Conservation (phyloP, 768 basidiomycete species). For the Pulveroboletus sp. region DNA sequence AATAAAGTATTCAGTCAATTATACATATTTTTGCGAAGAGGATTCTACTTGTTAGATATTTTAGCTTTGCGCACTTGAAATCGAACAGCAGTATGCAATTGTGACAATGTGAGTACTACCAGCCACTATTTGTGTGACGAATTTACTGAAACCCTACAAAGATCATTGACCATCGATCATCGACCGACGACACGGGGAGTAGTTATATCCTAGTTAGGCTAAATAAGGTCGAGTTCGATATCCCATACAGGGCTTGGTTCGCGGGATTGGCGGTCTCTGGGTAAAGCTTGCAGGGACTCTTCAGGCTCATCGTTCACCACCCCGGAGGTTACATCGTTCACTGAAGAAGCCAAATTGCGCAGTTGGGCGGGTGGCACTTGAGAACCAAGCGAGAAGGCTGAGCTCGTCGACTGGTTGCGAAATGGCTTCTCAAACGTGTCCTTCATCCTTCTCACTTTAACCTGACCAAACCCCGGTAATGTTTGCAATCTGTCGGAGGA, state of each 20-base stretch:
- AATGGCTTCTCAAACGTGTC: conserved; percentile 92
- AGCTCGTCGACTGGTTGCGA: conserved; percentile 59
- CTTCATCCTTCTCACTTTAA: conserved; percentile 88
- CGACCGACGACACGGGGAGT: conserved; percentile 14
- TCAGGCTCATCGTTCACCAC: conserved; percentile 16
- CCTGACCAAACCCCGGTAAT: conserved; percentile 90
- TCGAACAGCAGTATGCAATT: not conserved
- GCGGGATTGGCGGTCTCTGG: conserved; percentile 25
- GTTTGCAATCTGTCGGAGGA: conserved; percentile 71
- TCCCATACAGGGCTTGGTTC: conserved; percentile 69
- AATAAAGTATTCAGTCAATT: conserved; percentile 23
- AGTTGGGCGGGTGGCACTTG: conserved; percentile 15
- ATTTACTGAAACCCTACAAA: too few relatives aligned
- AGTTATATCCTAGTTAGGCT: conserved; percentile 17
- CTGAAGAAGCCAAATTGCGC: not conserved
- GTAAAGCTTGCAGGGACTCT: not conserved
- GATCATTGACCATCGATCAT: too few relatives aligned
- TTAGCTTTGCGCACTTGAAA: not conserved
- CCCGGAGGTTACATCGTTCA: not conserved
- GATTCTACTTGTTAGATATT: not conserved
- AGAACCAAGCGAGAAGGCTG: conserved; percentile 33
- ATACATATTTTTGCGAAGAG: conserved; percentile 12
- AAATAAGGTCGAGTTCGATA: conserved; percentile 58
- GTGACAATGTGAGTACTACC: too few relatives aligned
- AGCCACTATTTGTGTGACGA: too few relatives aligned